phyloP scores from a whole-genome alignment of 139 green algal species.

The Coccomyxa sp. region DNA sequence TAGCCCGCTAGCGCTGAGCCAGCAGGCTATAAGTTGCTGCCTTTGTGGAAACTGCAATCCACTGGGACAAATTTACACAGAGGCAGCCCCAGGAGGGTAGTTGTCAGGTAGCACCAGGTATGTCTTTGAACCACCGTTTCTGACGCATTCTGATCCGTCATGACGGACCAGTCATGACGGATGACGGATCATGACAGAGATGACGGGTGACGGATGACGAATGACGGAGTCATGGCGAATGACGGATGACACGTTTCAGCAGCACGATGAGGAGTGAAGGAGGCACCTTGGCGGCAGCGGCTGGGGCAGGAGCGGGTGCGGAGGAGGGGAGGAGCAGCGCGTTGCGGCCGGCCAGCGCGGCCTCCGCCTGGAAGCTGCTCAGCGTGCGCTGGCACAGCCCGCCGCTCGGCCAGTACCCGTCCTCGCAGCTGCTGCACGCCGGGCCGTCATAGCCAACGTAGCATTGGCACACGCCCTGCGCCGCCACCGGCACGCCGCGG shows the following conservation, averaged over 20 bases:
- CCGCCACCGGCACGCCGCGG: conserved; percentile 12
- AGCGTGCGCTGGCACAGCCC: conserved; percentile 23
- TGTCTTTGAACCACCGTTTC: no score
- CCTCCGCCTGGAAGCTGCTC: conserved; percentile 13
- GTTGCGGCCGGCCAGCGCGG: background rate
- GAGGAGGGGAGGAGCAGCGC: background rate
- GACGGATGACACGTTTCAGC: background rate
- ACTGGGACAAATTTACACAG: no score
- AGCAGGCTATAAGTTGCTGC: no score
- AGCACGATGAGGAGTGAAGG: background rate
- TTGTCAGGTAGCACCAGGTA: no score
- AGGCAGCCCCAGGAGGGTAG: no score
- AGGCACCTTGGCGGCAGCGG: background rate
- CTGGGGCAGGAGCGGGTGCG: no score
- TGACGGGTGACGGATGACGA: background rate
- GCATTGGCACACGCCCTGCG: conserved; percentile 39
- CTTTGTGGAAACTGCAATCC: no score
- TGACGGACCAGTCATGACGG: no score
- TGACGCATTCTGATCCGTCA: no score
- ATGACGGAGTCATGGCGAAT: background rate
- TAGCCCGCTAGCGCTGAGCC: no score
- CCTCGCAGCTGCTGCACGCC: conserved; percentile 25
- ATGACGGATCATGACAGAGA: no score
- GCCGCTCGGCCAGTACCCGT: conserved; percentile 17
- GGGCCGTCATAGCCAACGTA: conserved; percentile 26